Base-by-base conservation (phyloP, 116 monocot genomes). In the Cymodocea nodosa region DNA sequence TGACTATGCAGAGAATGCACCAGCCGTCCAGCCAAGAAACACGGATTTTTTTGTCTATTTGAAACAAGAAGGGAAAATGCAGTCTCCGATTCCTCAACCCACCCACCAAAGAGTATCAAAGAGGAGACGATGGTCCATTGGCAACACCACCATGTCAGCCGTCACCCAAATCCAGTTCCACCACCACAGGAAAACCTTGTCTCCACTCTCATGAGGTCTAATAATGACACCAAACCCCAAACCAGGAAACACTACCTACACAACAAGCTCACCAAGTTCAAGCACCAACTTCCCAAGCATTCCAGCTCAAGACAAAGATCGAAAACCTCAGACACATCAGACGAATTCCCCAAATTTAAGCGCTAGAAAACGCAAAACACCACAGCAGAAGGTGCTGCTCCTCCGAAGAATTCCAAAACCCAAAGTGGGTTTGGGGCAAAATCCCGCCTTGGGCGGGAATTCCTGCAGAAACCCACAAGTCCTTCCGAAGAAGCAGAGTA, bases 161-260 rank as follows among this genome's bases (percentile, higher is more conserved):
- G 35, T 60, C 60, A 60, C 25, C 60, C 60, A 35, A 60, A 60
- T 60, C 60, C 60, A 60, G 16, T 60, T 25, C 60, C 60, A 60
- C 35, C 53, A 53, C 13, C 11, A 35, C 11, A 25, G 35, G 1
- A 60, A 60, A 60, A 15, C 16, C 22, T 15, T 15, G 34, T 60
- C 35, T 35, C 35, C 13, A 35, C 60, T 60, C 60, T 60, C 60
- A 60, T 60, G 22, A 60, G 60, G 34, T 30, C 35, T n/a, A n/a
- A 54, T 54, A 5, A n/a, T 20, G 18, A 54, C 54, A 30, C 30
- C 30, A 30, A 3, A 30, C 30, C 30, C 30, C 30, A 30, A 30
- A 30, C 30, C 30, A 30, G 30, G 1, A 30, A 30, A 3, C 30
- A 1, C 30, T 30, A 30, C 30, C 30, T 3, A 30, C 30, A 30